Percentiles rank a stretch among this genome's conserved stretches.
phyloP scores from a whole-genome alignment of 441 rosid species.

The Adansonia gregorii region DNA sequence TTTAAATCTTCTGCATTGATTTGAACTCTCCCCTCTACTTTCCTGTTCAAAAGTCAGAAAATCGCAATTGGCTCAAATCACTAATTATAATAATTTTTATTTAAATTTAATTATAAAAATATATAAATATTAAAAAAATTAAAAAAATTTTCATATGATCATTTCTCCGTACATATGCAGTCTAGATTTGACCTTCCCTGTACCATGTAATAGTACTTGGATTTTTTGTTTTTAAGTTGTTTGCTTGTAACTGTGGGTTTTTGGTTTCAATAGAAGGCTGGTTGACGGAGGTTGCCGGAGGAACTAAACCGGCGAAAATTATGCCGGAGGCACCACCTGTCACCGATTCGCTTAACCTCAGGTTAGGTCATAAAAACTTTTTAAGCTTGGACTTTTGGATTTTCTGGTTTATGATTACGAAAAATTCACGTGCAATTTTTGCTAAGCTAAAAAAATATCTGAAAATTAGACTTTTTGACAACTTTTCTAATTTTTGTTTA shows the following conservation, averaged over 20 bases:
- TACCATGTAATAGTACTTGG: not conserved
- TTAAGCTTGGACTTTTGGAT: too few relatives aligned
- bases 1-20: not conserved
- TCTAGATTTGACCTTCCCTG: not conserved
- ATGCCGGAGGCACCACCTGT: conserved; percentile 36
- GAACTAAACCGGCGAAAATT: conserved; percentile 42
- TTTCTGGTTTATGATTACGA: too few relatives aligned
- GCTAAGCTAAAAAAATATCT: too few relatives aligned
- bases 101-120: too few relatives aligned
- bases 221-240: not conserved
- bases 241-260: not conserved
- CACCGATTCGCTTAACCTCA: conserved; percentile 48
- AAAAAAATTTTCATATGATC: not conserved
- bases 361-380: conserved; percentile 37
- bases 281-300: conserved; percentile 48
- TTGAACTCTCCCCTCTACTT: not conserved
- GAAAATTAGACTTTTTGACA: too few relatives aligned
- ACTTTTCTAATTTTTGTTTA: too few relatives aligned
- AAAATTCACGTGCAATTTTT: too few relatives aligned
- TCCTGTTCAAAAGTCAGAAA: too few relatives aligned
- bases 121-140: too few relatives aligned
- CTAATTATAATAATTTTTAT: too few relatives aligned
- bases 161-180: conserved; percentile 43
- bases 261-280: conserved; percentile 39
- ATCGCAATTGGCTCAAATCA: too few relatives aligned